Percentiles rank a stretch among this genome's conserved stretches.
Conservation (phyloP, 2,329 filamentous ascomycete species). For the Xylariaceae sp. region DNA sequence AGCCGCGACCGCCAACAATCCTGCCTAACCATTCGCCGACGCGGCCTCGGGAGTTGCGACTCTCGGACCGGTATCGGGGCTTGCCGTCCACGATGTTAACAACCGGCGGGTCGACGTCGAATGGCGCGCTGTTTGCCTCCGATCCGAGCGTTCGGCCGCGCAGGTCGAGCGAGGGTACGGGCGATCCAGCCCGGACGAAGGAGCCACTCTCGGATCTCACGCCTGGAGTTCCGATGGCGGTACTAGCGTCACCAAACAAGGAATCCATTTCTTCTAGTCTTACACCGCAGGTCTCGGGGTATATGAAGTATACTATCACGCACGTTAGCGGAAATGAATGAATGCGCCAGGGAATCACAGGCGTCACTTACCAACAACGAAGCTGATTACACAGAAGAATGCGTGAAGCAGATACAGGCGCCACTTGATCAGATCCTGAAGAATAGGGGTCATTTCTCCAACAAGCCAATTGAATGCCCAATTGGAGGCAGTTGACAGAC, state of each 20-base stretch:
- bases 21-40: constrained; percentile 47
- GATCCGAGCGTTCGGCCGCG: constrained; percentile 50
- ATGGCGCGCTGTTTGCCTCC: constrained; percentile 67
- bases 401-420: constrained; percentile 90
- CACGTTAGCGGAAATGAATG: constrained; percentile 19
- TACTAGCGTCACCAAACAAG: constrained; percentile 89
- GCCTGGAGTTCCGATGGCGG: constrained; percentile 70
- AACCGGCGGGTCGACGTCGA: constrained; percentile 75
- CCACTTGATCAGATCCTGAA: constrained; percentile 92
- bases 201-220: constrained; percentile 73
- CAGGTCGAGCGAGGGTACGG: constrained; percentile 70
- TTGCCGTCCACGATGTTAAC: constrained; percentile 47
- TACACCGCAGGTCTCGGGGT: constrained; percentile 93
- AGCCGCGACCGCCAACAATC: constrained; percentile 37
- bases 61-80: constrained; percentile 34
- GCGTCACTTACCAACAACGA: constrained; percentile 77
- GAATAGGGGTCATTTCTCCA: constrained; percentile 86
- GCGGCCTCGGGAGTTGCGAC: constrained; percentile 32
- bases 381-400: constrained; percentile 93
- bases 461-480: constrained; percentile 99
- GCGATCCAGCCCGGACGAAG: constrained; percentile 72
- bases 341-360: no score
- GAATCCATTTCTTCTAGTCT: constrained; percentile 95
- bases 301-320: constrained; percentile 82
- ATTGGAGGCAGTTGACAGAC: constrained; percentile 91